Evolutionary conservation across 441 rosid species (phyloP), one percentile per base, ranked within the genome.

Genomic region (Populus trichocarpa): DNA sequence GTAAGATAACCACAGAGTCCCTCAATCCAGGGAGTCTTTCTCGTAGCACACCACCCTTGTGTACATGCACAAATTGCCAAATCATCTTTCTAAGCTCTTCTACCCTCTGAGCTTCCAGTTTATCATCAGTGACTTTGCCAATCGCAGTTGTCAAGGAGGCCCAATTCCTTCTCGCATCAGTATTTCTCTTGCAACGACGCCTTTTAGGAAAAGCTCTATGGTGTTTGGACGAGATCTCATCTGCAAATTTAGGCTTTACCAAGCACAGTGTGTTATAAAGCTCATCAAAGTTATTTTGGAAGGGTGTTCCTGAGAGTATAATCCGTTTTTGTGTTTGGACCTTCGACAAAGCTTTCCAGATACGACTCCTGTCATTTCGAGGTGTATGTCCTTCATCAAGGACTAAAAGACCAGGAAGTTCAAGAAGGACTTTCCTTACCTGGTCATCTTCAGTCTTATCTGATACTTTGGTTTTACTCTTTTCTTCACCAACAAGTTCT

Each of bases 381-480:
- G 96, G 89, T 1, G 90, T 92, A 81, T 94, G 97, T 4, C 98
- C 95, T 86, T 94, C 98, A 74, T 94, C 97, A 36, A 94, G 87
- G 61, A 94, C 82, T 23, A 92, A 69, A 72, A 94, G 76, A 22
- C 88, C 89, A 0, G 96, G 93, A 71, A 78, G 66, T 46, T 88
- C 86, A 26, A 90, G 83, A 23, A 94, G 87, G 71, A 84, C 75
- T 70, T 69, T 86, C 50, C 87, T 81, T 42, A 86, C 65, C 8
- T 59, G 78, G 36, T 78, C 79, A 26, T 67, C 67, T 36, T 64
- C 74, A 40, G 67, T 12, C 50, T 5, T 61, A 32, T 3, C 13
- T 16, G 11, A 28, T 4, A 6, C 32, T 23, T 36, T 57, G 8
- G 20, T 66, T n/a, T 61, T 66, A 20, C 50, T 79, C 72, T 46